Conservation (phyloP, 73 alveolate species). For the Diophrys appendiculata region DNA sequence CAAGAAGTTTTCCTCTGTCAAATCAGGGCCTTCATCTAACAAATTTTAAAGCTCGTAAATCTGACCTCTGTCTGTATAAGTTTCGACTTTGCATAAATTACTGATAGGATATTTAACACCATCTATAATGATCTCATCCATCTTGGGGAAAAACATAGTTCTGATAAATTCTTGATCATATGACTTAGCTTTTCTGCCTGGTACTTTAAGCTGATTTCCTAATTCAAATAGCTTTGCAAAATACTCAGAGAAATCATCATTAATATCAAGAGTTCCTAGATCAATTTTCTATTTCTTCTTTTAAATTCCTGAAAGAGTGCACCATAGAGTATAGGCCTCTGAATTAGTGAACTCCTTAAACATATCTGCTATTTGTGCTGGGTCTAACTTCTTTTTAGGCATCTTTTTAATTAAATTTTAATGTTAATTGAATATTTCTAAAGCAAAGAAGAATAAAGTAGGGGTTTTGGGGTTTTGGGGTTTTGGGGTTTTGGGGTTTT, state of each 20-base stretch:
- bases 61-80: constrained; percentile 30
- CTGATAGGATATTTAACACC: constrained; percentile 30
- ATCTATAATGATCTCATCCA: constrained; percentile 38
- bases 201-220: constrained; percentile 25
- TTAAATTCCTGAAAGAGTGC: background rate
- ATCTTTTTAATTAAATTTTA: constrained; percentile 9
- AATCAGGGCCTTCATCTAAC: constrained; percentile 33
- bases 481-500: constrained; percentile 27
- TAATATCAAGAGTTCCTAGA: constrained; percentile 11
- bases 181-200: constrained; percentile 47
- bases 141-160: constrained; percentile 43
- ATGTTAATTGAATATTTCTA: background rate
- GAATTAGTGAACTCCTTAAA: constrained; percentile 11
- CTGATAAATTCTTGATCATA: constrained; percentile 40
- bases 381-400: constrained; percentile 32
- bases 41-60: constrained; percentile 30
- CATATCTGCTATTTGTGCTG: constrained; percentile 21
- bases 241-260: constrained; percentile 18
- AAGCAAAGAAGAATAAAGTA: too few species aligned
- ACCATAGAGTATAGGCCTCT: background rate
- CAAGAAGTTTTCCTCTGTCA: constrained; percentile 29
- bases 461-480: constrained; percentile 30
- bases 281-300: background rate
- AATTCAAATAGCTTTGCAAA: constrained; percentile 29
- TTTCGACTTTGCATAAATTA: constrained; percentile 31